phyloP scores from a whole-genome alignment of 306 rosid genomes.

The Spatholobus suberectus region DNA sequence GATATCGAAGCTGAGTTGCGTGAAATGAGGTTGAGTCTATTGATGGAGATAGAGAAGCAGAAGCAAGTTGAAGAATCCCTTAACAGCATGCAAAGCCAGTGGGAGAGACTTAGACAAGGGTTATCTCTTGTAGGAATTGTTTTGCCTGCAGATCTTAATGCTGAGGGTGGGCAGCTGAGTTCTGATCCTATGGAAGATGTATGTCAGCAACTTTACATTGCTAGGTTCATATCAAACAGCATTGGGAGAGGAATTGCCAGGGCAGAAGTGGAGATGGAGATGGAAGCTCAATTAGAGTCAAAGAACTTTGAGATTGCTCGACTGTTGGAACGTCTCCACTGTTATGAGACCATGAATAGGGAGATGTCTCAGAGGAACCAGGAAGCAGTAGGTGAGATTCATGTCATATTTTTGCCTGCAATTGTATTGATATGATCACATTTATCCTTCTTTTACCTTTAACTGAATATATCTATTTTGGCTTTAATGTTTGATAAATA shows the following conservation, averaged over 20 bases:
- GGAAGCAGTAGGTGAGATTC: conserved; percentile 84
- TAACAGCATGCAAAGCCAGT: conserved; percentile 65
- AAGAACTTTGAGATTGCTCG: conserved; percentile 97
- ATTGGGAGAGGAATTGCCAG: conserved; percentile 84
- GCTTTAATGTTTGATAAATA: conserved; percentile 7
- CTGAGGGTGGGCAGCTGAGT: conserved; percentile 51
- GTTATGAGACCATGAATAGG: conserved; percentile 92
- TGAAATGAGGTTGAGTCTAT: conserved; percentile 72
- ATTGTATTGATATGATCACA: neutral
- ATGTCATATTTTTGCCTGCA: neutral
- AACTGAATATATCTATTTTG: neutral
- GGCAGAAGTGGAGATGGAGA: conserved; percentile 88
- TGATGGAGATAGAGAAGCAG: conserved; percentile 88
- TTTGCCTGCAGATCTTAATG: conserved; percentile 64
- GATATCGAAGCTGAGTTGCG: conserved; percentile 68
- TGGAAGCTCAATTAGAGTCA: conserved; percentile 73
- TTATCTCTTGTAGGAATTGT: conserved; percentile 71
- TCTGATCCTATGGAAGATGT: conserved; percentile 71
- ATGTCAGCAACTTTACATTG: conserved; percentile 75
- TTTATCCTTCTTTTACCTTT: conserved; percentile 12
- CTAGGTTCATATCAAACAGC: conserved; percentile 80
- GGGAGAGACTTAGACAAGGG: conserved; percentile 76
- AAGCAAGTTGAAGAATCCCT: conserved; percentile 88
- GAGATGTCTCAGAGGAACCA: conserved; percentile 99
- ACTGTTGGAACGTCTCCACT: conserved; percentile 77